Evolutionary conservation across 2,329 filamentous ascomycete species (phyloP).

Genomic region (Sporothrix schenckii): DNA sequence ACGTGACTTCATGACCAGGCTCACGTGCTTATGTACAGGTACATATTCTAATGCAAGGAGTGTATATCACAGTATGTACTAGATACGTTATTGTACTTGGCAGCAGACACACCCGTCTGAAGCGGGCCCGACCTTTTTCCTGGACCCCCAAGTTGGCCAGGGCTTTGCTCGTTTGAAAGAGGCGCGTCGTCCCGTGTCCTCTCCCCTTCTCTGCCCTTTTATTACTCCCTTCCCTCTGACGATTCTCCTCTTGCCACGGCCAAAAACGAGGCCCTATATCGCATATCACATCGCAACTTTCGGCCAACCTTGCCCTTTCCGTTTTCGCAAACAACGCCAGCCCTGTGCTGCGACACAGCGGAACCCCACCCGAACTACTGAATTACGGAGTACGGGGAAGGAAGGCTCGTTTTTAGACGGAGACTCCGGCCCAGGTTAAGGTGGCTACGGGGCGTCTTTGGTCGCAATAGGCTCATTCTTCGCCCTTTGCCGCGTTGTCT

Average conservation of each 20-base stretch:
- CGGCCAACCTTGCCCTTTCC: constrained; percentile 16
- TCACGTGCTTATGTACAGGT: neutral
- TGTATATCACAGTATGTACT: neutral
- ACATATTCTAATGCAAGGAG: neutral
- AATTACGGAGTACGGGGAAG: constrained; percentile 3
- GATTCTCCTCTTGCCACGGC: constrained; percentile 21
- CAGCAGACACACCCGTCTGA: neutral
- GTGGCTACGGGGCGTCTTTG: constrained; percentile 18
- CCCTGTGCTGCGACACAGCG: constrained; percentile 4
- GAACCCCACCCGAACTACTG: constrained; percentile 19
- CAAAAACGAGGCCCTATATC: constrained; percentile 15
- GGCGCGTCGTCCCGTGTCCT: constrained; percentile 29
- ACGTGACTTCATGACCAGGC: neutral
- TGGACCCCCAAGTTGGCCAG: constrained; percentile 7
- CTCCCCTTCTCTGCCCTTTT: constrained; percentile 6
- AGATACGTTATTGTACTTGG: neutral
- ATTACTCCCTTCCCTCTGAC: neutral
- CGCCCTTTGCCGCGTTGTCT: constrained; percentile 14
- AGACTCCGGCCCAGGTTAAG: constrained; percentile 16
- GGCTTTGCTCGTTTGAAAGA: constrained; percentile 15
- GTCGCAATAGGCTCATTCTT: constrained; percentile 20
- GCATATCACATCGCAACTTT: constrained; percentile 18
- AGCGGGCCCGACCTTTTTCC: constrained; percentile 19
- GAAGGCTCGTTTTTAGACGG: neutral
- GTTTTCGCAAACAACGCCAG: constrained; percentile 8